Conservation (phyloP, 2,329 filamentous ascomycete species). For the Phialophora macrospora region DNA sequence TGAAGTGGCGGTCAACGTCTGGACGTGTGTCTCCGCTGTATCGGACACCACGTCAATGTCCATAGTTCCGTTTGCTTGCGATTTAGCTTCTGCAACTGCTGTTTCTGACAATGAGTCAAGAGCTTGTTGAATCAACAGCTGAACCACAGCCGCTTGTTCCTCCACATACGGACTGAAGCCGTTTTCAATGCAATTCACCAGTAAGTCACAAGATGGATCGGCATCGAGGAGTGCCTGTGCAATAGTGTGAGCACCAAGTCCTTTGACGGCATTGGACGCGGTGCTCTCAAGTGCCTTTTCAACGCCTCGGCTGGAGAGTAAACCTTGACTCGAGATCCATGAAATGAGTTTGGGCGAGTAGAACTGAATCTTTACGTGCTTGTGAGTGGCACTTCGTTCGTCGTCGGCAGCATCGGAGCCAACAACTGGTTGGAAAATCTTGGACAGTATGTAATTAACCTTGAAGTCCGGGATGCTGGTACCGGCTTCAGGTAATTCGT, state of each 20-base stretch:
- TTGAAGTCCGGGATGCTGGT: constrained; percentile 24
- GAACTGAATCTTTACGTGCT: constrained; percentile 40
- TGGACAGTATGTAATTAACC: constrained; percentile 35
- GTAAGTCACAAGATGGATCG: constrained; percentile 47
- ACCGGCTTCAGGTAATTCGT: constrained; percentile 21
- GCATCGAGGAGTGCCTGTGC: constrained; percentile 47
- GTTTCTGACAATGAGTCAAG: constrained; percentile 43
- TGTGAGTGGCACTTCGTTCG: constrained; percentile 35
- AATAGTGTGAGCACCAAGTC: constrained; percentile 33
- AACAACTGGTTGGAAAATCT: constrained; percentile 33
- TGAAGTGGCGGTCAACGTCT: constrained; percentile 15
- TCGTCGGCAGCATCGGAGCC: constrained; percentile 32
- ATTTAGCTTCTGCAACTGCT: not conserved
- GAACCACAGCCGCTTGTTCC: constrained; percentile 49
- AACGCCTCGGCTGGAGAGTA: constrained; percentile 48
- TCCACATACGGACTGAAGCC: constrained; percentile 45
- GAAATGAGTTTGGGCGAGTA: constrained; percentile 45
- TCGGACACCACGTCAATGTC: constrained; percentile 21
- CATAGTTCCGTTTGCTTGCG: constrained; percentile 2
- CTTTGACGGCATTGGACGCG: constrained; percentile 40
- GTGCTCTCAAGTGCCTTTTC: constrained; percentile 47
- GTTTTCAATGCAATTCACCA: constrained; percentile 47
- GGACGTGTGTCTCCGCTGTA: constrained; percentile 31
- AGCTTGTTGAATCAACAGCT: constrained; percentile 48
- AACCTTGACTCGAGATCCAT: constrained; percentile 49